phyloP scores from a whole-genome alignment of 2,329 filamentous ascomycete genomes.

The Arthrobotrys megalospora region DNA sequence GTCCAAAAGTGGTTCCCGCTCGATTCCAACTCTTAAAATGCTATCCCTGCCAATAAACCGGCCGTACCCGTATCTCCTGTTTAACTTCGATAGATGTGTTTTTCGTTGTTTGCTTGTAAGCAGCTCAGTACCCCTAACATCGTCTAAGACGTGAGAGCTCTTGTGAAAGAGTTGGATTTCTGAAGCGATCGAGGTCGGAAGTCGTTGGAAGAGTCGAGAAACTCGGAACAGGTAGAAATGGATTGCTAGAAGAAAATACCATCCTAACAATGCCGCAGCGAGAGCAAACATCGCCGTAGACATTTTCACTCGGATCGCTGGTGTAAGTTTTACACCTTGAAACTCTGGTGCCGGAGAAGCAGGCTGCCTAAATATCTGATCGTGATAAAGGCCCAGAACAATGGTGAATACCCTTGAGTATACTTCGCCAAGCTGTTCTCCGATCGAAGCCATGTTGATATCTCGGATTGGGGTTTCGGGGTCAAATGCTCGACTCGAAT shows the following conservation, averaged over 20 bases:
- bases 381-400: constrained; percentile 68
- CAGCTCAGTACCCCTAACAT: constrained; percentile 58
- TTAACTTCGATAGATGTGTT: constrained; percentile 45
- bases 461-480: constrained; percentile 66
- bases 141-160: constrained; percentile 51
- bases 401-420: constrained; percentile 69
- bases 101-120: constrained; percentile 57
- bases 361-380: constrained; percentile 40
- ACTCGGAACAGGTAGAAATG: constrained; percentile 58
- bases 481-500: constrained; percentile 66
- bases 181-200: constrained; percentile 61
- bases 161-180: constrained; percentile 62
- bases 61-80: constrained; percentile 61
- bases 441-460: constrained; percentile 63
- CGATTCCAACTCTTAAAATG: constrained; percentile 42
- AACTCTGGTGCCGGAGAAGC: background rate
- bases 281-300: constrained; percentile 58
- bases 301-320: constrained; percentile 52
- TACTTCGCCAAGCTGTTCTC: constrained; percentile 62
- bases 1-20: constrained; percentile 45
- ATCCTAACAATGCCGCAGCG: constrained; percentile 32
- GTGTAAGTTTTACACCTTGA: constrained; percentile 17
- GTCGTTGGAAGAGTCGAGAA: constrained; percentile 55
- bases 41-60: constrained; percentile 46
- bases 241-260: constrained; percentile 56